A percentile compares a stretch with the other conserved stretches of the same genome.
These are phyloP conservation scores for Aphanoascus verrucosus DNA, from an alignment of 2,329 filamentous ascomycete species.

Conservation along the genomic window DNA sequence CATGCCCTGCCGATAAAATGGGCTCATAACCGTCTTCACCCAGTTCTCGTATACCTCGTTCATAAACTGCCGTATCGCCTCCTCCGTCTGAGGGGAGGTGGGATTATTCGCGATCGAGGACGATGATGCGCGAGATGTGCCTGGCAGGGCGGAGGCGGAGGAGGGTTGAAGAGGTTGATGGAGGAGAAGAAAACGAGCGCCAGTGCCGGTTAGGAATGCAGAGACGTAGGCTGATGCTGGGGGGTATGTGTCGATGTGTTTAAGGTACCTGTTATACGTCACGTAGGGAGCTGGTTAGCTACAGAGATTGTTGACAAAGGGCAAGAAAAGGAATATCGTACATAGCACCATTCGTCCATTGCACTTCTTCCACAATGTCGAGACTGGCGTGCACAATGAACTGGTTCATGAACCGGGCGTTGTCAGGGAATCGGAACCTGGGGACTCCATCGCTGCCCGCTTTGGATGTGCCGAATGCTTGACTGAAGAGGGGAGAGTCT, in stretches of 20 bases:
- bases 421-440: slow-evolving; percentile 78
- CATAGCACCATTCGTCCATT: slow-evolving; percentile 83
- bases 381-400: slow-evolving; percentile 91
- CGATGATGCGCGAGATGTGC: slow-evolving; percentile 38
- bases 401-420: slow-evolving; percentile 88
- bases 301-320: not conserved
- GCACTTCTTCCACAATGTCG: slow-evolving; percentile 90
- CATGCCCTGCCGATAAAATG: slow-evolving; percentile 81
- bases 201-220: slow-evolving; percentile 84
- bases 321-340: slow-evolving; percentile 33
- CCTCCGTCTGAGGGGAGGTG: slow-evolving; percentile 79
- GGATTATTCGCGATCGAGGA: slow-evolving; percentile 75
- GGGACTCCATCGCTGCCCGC: slow-evolving; percentile 86
- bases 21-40: slow-evolving; percentile 94
- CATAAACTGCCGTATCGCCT: slow-evolving; percentile 92
- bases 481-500: slow-evolving; percentile 91
- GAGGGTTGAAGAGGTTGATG: slow-evolving; percentile 60
- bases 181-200: slow-evolving; percentile 86
- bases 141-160: slow-evolving; percentile 30
- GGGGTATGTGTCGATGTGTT: slow-evolving; percentile 92
- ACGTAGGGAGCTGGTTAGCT: too few species aligned
- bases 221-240: slow-evolving; percentile 75
- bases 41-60: slow-evolving; percentile 91
- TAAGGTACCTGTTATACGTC: slow-evolving; percentile 65
- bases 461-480: slow-evolving; percentile 94